Base-by-base conservation (phyloP, 2,329 filamentous ascomycete genomes). In the Trichoderma koningiopsis region DNA sequence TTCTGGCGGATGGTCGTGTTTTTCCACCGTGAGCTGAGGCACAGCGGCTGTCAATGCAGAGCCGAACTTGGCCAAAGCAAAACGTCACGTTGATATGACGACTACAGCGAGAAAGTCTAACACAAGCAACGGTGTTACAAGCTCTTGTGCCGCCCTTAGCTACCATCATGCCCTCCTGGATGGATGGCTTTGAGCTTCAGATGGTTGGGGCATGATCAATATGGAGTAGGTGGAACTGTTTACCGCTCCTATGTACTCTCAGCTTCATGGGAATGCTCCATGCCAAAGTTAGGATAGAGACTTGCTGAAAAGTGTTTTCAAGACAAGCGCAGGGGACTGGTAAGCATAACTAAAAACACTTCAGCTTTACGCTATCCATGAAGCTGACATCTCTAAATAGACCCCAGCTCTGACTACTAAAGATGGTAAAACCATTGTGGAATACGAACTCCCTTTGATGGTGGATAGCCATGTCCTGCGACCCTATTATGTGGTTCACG, bases 1-100 rank as follows among this genome's bases (percentile, higher is more conserved):
- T 86, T 29, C 72, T 85, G 67, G 79, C 73, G n/a, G 75, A 77
- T 58, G 33, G 70, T 0, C 55, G 65, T 11, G 72, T 73, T 14
- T 73, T 74, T 47, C 72, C 70, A 13, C 70, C 71, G 5, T 73
- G 70, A 73, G 5, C 19, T 22, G 49, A 22, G 11, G 47, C 27
- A n/a, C 2, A 33, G 16, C 40, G 14, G 2, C 14, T n/a, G 5
- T 19, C 8, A 8, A 31, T 35, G 19, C 43, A 29, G 59, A 35
- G 16, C 22, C 16, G 8, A 33, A 63, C 13, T 40, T 5, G 5
- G 16, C 13, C n/a, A 5, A 11, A 27, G 14, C 1, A 19, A 13
- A 37, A 13, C 16, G 2, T 13, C 10, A 14, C 10, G 24, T 11
- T 5, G 61, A 3, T 29, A 16, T 6, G 13, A 24, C 33, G n/a